Evolutionary conservation across 2,329 filamentous ascomycete species (phyloP).

Genomic region (Teratosphaeria zuluensis): DNA sequence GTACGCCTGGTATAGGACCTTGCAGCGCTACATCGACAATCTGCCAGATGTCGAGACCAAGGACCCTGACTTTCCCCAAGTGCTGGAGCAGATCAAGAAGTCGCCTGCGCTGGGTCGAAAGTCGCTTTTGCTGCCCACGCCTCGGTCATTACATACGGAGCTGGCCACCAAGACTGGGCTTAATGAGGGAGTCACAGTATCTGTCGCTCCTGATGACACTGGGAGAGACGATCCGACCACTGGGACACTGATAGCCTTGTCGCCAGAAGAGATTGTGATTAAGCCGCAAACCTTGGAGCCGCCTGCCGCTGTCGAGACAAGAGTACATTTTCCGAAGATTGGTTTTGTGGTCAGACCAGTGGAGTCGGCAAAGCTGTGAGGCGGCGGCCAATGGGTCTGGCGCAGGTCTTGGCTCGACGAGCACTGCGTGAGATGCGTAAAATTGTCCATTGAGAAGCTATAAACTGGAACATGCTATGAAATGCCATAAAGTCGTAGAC

Average conservation of each 20-base stretch:
- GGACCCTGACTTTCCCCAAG: constrained; percentile 10
- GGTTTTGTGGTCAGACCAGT: constrained; percentile 29
- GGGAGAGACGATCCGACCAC: constrained; percentile 29
- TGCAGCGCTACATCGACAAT: constrained; percentile 24
- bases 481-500: neutral
- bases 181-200: constrained; percentile 21
- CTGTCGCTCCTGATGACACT: constrained; percentile 32
- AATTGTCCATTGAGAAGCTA: neutral
- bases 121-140: constrained; percentile 23
- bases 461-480: neutral
- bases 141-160: constrained; percentile 14
- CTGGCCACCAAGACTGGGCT: constrained; percentile 26
- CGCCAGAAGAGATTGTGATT: constrained; percentile 33
- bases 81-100: constrained; percentile 19
- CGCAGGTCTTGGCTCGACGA: neutral
- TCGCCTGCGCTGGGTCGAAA: constrained; percentile 13
- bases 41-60: constrained; percentile 21
- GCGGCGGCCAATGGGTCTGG: neutral
- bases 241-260: constrained; percentile 27
- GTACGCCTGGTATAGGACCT: constrained; percentile 27
- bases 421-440: neutral
- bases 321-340: constrained; percentile 32
- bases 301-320: constrained; percentile 21
- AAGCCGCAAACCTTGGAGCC: constrained; percentile 22
- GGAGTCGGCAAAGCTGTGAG: constrained; percentile 11